phyloP scores from a whole-genome alignment of 78 protist genomes.

The Polysphondylium violaceum region DNA sequence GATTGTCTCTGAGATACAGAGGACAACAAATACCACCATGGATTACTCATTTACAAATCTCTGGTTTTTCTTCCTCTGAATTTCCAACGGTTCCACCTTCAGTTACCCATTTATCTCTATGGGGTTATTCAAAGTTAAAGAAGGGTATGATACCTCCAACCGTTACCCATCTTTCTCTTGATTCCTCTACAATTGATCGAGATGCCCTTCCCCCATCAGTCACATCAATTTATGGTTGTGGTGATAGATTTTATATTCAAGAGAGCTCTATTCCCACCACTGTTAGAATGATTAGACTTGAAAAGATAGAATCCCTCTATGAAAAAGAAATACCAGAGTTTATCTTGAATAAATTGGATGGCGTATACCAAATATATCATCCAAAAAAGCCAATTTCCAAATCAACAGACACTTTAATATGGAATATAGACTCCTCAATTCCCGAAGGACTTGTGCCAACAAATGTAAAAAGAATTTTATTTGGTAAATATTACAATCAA shows the following conservation, averaged over 20 bases:
- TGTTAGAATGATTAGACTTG: neutral
- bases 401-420: neutral
- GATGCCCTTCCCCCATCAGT: neutral
- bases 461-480: neutral
- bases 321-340: neutral
- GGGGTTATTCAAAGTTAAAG: neutral
- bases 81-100: neutral
- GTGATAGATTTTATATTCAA: neutral
- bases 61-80: neutral
- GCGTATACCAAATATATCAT: neutral
- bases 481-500: neutral
- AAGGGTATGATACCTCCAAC: neutral
- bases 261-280: neutral
- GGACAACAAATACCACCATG: neutral
- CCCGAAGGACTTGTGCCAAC: neutral
- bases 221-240: no score
- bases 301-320: neutral
- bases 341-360: neutral
- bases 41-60: neutral
- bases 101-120: neutral
- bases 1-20: neutral
- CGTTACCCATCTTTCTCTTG: neutral
- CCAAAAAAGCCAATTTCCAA: neutral
- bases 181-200: neutral
- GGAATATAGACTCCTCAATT: neutral